Percentiles rank a stretch among this genome's conserved stretches.
Conservation (phyloP, 2,329 filamentous ascomycete genomes). For the Ophiosphaerella narmari region DNA sequence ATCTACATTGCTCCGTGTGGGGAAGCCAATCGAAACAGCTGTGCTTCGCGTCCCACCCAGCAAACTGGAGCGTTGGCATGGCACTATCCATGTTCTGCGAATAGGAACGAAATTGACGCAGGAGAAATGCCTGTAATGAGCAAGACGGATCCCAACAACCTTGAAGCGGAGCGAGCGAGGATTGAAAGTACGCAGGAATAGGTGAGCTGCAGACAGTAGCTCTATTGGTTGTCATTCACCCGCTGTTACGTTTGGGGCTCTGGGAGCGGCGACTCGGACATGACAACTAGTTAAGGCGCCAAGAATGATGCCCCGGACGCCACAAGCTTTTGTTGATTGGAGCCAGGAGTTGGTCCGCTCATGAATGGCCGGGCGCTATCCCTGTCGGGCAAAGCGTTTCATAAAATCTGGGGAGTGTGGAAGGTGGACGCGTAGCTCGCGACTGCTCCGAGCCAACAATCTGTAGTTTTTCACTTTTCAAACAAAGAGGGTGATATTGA, state of each 20-base stretch:
- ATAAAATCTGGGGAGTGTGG: slow-evolving; percentile 30
- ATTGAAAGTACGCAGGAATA: slow-evolving; percentile 24
- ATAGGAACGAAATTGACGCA: slow-evolving; percentile 26
- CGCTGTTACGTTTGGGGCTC: slow-evolving; percentile 20
- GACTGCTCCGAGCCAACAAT: slow-evolving; percentile 5
- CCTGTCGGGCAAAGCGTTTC: slow-evolving; percentile 18
- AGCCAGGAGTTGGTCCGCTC: slow-evolving; percentile 21
- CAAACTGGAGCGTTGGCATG: slow-evolving; percentile 7
- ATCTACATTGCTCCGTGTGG: slow-evolving; percentile 20
- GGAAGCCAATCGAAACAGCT: slow-evolving; percentile 12
- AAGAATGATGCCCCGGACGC: slow-evolving; percentile 26
- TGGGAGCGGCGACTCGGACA: slow-evolving; percentile 12
- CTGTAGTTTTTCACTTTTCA: not conserved
- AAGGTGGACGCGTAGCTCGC: slow-evolving; percentile 9
- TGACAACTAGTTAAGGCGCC: slow-evolving; percentile 23
- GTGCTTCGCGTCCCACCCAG: slow-evolving; percentile 12
- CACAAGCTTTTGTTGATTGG: slow-evolving; percentile 22
- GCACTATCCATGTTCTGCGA: slow-evolving; percentile 14
- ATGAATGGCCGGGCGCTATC: slow-evolving; percentile 19
- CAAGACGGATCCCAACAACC: slow-evolving; percentile 6
- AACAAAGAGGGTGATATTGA: not conserved
- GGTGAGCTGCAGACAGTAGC: slow-evolving; percentile 6
- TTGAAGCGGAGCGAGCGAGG: slow-evolving; percentile 8
- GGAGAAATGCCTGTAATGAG: slow-evolving; percentile 24
- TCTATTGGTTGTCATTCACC: slow-evolving; percentile 22